A percentile compares a stretch with the other conserved stretches of the same genome.
Conservation (phyloP, 2,329 filamentous ascomycete species). For the Cryphonectria nitschkei region DNA sequence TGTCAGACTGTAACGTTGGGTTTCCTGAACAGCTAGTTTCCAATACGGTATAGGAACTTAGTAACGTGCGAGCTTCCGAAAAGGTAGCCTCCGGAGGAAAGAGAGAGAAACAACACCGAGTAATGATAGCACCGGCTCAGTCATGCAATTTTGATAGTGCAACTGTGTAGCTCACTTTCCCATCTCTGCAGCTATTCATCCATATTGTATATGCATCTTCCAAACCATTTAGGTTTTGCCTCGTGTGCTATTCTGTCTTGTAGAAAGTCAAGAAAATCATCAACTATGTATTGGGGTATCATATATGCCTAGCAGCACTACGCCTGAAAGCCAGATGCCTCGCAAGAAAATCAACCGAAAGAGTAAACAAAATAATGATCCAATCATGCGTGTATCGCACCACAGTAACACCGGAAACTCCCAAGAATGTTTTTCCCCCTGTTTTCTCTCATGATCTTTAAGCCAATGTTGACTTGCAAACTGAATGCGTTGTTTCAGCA, state of each 20-base stretch:
- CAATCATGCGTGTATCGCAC: neutral
- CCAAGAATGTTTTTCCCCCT: neutral
- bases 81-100: neutral
- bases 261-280: neutral
- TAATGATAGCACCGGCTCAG: neutral
- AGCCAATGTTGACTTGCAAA: neutral
- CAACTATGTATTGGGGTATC: conserved; percentile 30
- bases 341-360: neutral
- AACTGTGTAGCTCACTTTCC: neutral
- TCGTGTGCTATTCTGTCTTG: neutral
- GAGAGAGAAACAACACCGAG: neutral
- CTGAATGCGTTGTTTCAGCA: neutral
- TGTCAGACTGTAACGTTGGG: neutral
- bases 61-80: neutral
- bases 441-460: neutral
- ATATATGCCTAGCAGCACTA: conserved; percentile 31
- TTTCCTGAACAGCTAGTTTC: too few relatives aligned
- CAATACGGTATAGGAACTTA: neutral
- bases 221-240: neutral
- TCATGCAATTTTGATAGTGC: neutral
- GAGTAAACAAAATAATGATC: neutral
- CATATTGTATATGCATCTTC: neutral
- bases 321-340: conserved; percentile 28
- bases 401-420: neutral
- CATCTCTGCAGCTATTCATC: neutral